Base-by-base conservation (phyloP, 768 basidiomycete genomes). In the Leccinum longicurvipes region DNA sequence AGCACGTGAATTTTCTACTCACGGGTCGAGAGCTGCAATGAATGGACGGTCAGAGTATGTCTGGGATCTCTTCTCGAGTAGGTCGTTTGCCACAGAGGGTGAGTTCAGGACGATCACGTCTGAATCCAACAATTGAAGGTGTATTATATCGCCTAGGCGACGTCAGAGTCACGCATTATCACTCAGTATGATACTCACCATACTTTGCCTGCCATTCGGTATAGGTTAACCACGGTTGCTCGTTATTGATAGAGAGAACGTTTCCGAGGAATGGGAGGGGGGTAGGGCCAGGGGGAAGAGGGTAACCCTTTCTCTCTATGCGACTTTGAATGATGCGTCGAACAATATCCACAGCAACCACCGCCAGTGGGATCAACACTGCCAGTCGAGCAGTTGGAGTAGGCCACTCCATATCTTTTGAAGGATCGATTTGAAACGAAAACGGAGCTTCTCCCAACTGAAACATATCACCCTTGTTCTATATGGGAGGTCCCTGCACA, bases 41-140 rank as follows among this genome's bases (percentile, higher is more conserved):
- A 24, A 44, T 21, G 54, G 41, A 12, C 47, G 47, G 19, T 55
- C 41, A 21, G 47, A 55, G 29, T 55, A 55, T 9, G 25, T 14
- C 21, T 55, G 47, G 17, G 47, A 55, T 11, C 27, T 27, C n/a
- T 47, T 47, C 27, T 47, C 46, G 25, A 47, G 46, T 8, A 28
- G 27, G 11, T 47, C 39, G 4, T n/a, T 17, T 8, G 54, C 4
- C 14, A 28, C 54, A 9, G 15, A 12, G 21, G 36, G 39, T 4
- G 54, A 31, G 11, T 55, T 55, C 4, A 55, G 14, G 27, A 55
- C 10, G 21, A 55, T 12, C 3, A 50, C 47, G 6, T 55, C 54
- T 9, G 7, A 21, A 15, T 49, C 47, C 4, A 50, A 6, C 0
- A 54, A 19, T 5, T 41, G 39, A 15, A 10, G 23, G 47, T 55